Conservation (phyloP, 2,329 filamentous ascomycete species). For the Neopestalotiopsis sp. region DNA sequence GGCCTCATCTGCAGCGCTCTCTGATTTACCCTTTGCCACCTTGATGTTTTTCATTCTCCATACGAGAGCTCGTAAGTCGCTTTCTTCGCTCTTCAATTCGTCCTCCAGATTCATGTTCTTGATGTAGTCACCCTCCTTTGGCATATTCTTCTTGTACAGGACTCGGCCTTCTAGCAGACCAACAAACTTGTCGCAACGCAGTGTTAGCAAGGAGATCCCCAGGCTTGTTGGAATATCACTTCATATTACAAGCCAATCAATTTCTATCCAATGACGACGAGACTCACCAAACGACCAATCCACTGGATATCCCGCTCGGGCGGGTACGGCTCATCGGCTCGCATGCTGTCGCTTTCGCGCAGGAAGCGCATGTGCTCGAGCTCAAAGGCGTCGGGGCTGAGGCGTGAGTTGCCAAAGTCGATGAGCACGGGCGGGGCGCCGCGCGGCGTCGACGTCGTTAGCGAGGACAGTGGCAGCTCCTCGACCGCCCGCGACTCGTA, state of each 20-base stretch:
- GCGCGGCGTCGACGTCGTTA: too few species aligned
- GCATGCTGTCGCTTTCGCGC: neutral
- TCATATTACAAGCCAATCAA: too few species aligned
- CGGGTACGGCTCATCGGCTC: neutral
- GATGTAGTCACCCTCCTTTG: neutral
- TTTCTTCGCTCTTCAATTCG: neutral
- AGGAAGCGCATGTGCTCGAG: neutral
- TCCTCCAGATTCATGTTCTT: neutral
- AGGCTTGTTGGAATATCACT: too few species aligned
- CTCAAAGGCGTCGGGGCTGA: neutral
- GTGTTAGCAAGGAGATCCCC: neutral
- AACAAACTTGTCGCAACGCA: neutral
- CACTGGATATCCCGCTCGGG: constrained; percentile 1
- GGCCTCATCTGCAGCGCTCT: neutral
- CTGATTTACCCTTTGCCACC: neutral
- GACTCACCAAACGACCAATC: neutral
- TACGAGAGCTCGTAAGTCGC: neutral
- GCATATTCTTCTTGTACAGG: neutral
- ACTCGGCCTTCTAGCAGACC: neutral
- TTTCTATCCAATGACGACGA: neutral
- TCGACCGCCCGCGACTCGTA: constrained; percentile 2
- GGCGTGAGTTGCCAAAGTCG: constrained; percentile 16
- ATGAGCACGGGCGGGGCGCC: constrained; percentile 12
- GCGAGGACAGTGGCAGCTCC: neutral
- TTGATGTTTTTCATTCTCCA: neutral